Percentiles rank a stretch among this genome's conserved stretches.
These are phyloP conservation scores for Rutstroemia sp. DNA, from an alignment of 2,329 filamentous ascomycete species.

Conservation along the genomic window DNA sequence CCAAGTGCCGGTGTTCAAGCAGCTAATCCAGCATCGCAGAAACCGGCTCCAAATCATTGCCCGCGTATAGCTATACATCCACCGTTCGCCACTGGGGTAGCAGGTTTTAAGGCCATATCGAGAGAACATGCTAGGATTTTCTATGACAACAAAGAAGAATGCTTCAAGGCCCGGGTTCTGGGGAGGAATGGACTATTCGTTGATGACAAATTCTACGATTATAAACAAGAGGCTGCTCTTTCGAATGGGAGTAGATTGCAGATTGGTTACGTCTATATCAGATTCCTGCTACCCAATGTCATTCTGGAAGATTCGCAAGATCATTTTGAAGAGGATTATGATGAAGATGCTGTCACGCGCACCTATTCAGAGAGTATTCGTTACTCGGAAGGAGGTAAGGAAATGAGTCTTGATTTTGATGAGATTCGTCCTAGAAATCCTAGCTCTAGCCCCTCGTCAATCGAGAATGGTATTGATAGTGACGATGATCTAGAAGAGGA, in stretches of 20 bases:
- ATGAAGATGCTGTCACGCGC: constrained; percentile 19
- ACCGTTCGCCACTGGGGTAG: constrained; percentile 51
- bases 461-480: constrained; percentile 17
- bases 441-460: constrained; percentile 28
- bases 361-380: constrained; percentile 35
- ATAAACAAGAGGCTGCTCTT: constrained; percentile 31
- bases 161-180: constrained; percentile 56
- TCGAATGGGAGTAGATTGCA: constrained; percentile 47
- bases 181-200: constrained; percentile 62
- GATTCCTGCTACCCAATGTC: constrained; percentile 62
- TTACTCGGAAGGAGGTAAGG: constrained; percentile 47
- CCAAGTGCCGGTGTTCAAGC: background rate
- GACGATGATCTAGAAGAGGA: constrained; percentile 24
- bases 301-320: constrained; percentile 53
- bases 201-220: constrained; percentile 47
- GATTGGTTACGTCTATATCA: constrained; percentile 63
- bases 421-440: constrained; percentile 49
- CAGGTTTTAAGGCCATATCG: constrained; percentile 65
- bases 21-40: background rate
- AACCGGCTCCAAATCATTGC: constrained; percentile 54
- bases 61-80: constrained; percentile 69
- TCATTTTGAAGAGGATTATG: constrained; percentile 41
- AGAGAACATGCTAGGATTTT: constrained; percentile 65
- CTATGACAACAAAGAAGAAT: constrained; percentile 54
- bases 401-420: constrained; percentile 70